These are phyloP conservation scores for Isabelozyma pseudorhagii DNA, from an alignment of 805 yeast genomes.

Conservation along the genomic window DNA sequence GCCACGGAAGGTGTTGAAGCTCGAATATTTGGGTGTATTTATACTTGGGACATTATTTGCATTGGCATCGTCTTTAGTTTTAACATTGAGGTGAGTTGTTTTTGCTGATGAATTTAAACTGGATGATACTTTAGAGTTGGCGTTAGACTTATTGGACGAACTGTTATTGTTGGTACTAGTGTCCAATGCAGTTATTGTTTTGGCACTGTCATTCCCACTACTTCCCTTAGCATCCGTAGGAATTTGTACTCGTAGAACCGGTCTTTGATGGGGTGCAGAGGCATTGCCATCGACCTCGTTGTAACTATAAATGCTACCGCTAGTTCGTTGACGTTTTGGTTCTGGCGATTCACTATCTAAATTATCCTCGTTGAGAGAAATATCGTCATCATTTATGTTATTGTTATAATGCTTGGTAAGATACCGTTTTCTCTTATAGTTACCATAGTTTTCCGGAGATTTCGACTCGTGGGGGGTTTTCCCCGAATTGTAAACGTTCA, in stretches of 20 bases:
- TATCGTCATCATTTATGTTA: slow-evolving; percentile 13
- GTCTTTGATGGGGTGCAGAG: slow-evolving; percentile 36
- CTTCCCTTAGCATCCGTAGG: slow-evolving; percentile 45
- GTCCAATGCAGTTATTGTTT: slow-evolving; percentile 45
- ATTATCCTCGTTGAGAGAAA: slow-evolving; percentile 28
- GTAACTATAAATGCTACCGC: slow-evolving; percentile 1
- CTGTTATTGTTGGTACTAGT: slow-evolving; percentile 7
- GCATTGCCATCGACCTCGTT: background rate
- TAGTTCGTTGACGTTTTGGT: slow-evolving; percentile 26
- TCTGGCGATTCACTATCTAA: slow-evolving; percentile 32
- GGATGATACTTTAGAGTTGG: background rate
- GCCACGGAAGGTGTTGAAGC: slow-evolving; percentile 22
- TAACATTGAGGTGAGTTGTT: background rate
- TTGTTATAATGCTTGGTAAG: slow-evolving; percentile 13
- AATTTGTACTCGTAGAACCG: slow-evolving; percentile 63
- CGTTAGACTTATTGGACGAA: background rate
- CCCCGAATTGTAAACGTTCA: slow-evolving; percentile 17
- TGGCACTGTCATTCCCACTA: slow-evolving; percentile 33
- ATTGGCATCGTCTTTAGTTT: background rate
- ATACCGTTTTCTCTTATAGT: slow-evolving; percentile 41
- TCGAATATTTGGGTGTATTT: slow-evolving; percentile 15
- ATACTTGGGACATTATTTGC: slow-evolving; percentile 8
- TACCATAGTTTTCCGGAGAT: slow-evolving; percentile 65
- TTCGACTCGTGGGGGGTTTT: slow-evolving; percentile 53
- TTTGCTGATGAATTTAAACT: background rate